A percentile compares a stretch with the other conserved stretches of the same genome.
phyloP scores from a whole-genome alignment of 163 green algal species.

The Prototheca cutis region DNA sequence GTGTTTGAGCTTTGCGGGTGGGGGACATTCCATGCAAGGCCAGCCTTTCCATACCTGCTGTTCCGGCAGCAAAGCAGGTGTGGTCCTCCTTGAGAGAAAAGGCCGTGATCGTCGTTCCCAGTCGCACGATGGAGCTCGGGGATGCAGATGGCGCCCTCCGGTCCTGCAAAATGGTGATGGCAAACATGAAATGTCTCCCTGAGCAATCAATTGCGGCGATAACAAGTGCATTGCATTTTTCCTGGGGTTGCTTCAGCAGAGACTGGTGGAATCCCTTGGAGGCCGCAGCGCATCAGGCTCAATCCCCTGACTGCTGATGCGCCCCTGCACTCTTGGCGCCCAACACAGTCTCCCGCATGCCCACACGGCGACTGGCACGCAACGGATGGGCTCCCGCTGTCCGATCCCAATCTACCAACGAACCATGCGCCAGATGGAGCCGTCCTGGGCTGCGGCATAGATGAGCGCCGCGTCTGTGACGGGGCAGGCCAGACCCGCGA shows the following conservation, averaged over 20 bases:
- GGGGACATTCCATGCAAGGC: background rate
- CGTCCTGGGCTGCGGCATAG: background rate
- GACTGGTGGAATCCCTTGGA: too few relatives aligned
- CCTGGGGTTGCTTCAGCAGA: too few relatives aligned
- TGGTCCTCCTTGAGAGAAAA: conserved; percentile 17
- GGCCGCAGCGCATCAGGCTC: too few relatives aligned
- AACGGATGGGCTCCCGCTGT: too few relatives aligned
- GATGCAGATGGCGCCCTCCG: background rate
- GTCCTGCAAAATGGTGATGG: conserved; percentile 18
- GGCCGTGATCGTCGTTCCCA: conserved; percentile 2
- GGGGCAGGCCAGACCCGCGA: background rate
- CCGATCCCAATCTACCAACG: too few relatives aligned
- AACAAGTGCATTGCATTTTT: too few relatives aligned
- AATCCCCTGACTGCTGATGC: too few relatives aligned
- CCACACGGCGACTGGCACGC: too few relatives aligned
- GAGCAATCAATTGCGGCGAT: background rate
- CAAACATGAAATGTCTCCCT: background rate
- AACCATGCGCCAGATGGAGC: background rate
- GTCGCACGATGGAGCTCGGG: background rate
- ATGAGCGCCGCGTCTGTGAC: background rate
- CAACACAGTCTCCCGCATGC: too few relatives aligned
- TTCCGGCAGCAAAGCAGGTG: conserved; percentile 6
- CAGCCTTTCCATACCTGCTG: conserved; percentile 1
- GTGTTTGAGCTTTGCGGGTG: background rate
- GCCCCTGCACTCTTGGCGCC: too few relatives aligned